A percentile compares a stretch with the other conserved stretches of the same genome.
Conservation (phyloP, 169 alveolate species). For the Plasmodium cynomolgi region DNA sequence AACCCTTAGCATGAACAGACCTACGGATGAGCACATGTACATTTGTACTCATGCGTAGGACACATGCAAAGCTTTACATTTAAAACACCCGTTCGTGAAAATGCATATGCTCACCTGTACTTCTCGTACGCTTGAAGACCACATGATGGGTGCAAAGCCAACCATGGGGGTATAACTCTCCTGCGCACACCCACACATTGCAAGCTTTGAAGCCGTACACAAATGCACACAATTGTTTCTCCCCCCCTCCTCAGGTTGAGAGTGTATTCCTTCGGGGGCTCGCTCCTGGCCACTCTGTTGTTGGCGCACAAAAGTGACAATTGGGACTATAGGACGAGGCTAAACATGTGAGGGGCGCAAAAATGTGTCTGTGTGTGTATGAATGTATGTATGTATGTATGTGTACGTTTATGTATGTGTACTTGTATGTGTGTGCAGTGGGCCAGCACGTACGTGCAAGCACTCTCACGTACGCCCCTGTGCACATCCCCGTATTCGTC, state of each 20-base stretch:
- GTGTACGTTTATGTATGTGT: too few species aligned
- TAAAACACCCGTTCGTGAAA: background rate
- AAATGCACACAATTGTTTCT: background rate
- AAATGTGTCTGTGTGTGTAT: background rate
- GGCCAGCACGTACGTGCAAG: background rate
- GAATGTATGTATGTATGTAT: background rate
- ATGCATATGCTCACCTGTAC: background rate
- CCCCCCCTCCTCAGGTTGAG: background rate
- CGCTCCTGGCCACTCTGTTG: background rate
- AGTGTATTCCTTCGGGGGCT: background rate
- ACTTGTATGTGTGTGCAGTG: background rate
- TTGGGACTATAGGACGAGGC: slow-evolving; percentile 9
- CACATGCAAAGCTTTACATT: background rate
- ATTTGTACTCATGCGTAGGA: background rate
- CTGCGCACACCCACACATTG: background rate
- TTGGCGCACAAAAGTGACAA: background rate
- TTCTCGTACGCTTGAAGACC: background rate
- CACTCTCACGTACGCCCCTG: background rate
- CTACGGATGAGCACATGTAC: background rate
- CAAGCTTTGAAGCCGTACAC: background rate
- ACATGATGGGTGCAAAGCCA: background rate
- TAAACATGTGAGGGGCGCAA: slow-evolving; percentile 15
- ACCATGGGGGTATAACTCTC: background rate
- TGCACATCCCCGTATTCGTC: background rate
- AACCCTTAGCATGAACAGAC: background rate